Evolutionary conservation across 345 rosid species (phyloP).

Genomic region (Capsella bursapastoris): DNA sequence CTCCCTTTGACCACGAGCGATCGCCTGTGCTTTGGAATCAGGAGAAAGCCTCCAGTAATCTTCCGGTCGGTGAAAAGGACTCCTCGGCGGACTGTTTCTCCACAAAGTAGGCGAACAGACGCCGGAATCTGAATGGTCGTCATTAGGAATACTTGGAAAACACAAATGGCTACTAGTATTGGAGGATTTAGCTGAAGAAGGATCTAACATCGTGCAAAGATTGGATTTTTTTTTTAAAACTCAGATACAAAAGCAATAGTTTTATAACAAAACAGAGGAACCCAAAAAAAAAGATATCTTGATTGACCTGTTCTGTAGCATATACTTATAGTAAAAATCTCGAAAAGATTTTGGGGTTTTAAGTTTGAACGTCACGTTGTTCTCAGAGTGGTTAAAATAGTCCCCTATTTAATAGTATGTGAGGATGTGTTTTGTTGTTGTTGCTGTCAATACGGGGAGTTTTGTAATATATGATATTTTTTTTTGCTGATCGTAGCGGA

Average conservation of each 20-base stretch:
- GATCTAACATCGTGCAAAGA: conserved; percentile 48
- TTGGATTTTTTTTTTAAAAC: too few relatives aligned
- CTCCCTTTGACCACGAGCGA: conserved; percentile 85
- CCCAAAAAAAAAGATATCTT: background rate
- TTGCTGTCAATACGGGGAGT: background rate
- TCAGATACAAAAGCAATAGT: background rate
- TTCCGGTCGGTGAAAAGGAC: conserved; percentile 51
- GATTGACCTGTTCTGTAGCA: conserved; percentile 37
- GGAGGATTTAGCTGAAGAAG: conserved; percentile 32
- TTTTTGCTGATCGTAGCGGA: background rate
- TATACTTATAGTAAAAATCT: background rate
- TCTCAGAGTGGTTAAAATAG: conserved; percentile 34
- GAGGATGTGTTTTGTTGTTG: background rate
- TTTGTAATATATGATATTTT: conserved; percentile 22
- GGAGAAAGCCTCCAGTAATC: conserved; percentile 71
- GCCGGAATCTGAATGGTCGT: conserved; percentile 58
- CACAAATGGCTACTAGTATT: conserved; percentile 29
- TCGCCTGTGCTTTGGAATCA: conserved; percentile 67
- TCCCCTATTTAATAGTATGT: conserved; percentile 19
- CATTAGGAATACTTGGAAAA: conserved; percentile 44
- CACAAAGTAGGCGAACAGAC: conserved; percentile 71
- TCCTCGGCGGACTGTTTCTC: conserved; percentile 57
- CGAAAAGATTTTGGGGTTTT: background rate
- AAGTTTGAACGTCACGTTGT: conserved; percentile 23
- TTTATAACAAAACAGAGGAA: background rate